Evolutionary conservation across 768 basidiomycete genomes (phyloP).

Genomic region (Calocybe gangraenosa): DNA sequence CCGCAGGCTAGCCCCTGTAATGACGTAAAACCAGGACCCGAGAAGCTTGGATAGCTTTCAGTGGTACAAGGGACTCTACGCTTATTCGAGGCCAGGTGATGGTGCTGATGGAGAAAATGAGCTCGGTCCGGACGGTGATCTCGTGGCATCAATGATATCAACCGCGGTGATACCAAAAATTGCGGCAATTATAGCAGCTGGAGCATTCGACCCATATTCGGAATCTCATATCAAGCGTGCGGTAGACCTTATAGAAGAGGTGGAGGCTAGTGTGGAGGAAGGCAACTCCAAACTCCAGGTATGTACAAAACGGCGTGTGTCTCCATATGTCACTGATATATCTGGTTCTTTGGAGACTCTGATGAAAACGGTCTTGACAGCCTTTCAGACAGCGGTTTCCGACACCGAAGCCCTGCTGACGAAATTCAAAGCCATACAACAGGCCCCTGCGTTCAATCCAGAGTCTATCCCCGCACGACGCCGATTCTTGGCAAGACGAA

Average conservation of each 20-base stretch:
- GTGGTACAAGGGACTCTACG: slow-evolving; percentile 79
- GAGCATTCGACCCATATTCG: slow-evolving; percentile 82
- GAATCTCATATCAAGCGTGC: slow-evolving; percentile 52
- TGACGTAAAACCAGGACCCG: slow-evolving; percentile 34
- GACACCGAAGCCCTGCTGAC: slow-evolving; percentile 45
- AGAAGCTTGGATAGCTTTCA: slow-evolving; percentile 70
- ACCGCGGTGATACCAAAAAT: slow-evolving; percentile 76
- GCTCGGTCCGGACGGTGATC: slow-evolving; percentile 79
- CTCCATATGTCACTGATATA: neutral
- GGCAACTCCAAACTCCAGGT: slow-evolving; percentile 67
- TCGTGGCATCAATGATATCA: slow-evolving; percentile 86
- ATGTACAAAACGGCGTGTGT: slow-evolving; percentile 13
- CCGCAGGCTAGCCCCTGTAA: neutral
- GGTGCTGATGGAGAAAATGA: slow-evolving; percentile 48
- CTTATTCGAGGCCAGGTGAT: slow-evolving; percentile 61
- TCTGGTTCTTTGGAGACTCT: slow-evolving; percentile 39
- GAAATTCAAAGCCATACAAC: slow-evolving; percentile 39
- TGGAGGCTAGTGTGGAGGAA: slow-evolving; percentile 69
- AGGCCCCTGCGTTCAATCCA: slow-evolving; percentile 61
- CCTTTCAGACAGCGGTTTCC: slow-evolving; percentile 55
- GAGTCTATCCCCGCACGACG: slow-evolving; percentile 66
- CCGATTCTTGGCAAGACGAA: slow-evolving; percentile 60
- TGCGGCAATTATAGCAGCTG: slow-evolving; percentile 69
- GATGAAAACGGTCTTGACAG: slow-evolving; percentile 44
- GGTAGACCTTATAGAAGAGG: slow-evolving; percentile 74